Percentiles rank a stretch among this genome's conserved stretches.
phyloP scores from a whole-genome alignment of 352 stramenopile genomes.

The Sclerospora graminicola region DNA sequence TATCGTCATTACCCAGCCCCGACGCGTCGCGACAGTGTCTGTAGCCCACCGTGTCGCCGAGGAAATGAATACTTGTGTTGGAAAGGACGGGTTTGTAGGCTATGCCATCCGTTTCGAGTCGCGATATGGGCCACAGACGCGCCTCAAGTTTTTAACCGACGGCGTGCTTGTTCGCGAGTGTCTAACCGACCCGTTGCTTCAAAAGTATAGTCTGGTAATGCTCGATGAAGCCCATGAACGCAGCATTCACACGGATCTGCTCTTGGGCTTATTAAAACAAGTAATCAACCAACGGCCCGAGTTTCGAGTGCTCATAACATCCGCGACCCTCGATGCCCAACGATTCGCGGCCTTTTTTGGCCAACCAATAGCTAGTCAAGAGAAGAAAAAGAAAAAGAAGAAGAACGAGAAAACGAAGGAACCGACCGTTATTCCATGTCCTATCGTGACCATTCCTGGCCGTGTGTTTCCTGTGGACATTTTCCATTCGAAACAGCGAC shows the following conservation, averaged over 20 bases:
- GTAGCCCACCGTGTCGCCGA: slow-evolving; percentile 95
- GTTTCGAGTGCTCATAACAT: slow-evolving; percentile 92
- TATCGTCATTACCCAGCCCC: slow-evolving; percentile 86
- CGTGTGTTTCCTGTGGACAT: slow-evolving; percentile 89
- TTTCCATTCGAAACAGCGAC: slow-evolving; percentile 85
- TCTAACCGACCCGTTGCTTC: slow-evolving; percentile 61
- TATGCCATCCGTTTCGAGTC: slow-evolving; percentile 99
- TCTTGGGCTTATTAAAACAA: slow-evolving; percentile 91
- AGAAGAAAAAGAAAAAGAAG: neutral
- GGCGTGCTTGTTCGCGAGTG: slow-evolving; percentile 77
- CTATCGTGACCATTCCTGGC: slow-evolving; percentile 85
- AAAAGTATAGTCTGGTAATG: slow-evolving; percentile 86
- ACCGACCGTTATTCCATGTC: slow-evolving; percentile 29
- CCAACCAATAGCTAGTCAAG: too few relatives aligned
- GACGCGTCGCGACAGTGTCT: slow-evolving; percentile 95
- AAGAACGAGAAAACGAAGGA: slow-evolving; percentile 5
- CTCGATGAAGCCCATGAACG: slow-evolving; percentile 97
- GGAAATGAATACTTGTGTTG: slow-evolving; percentile 84
- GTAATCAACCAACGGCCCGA: slow-evolving; percentile 58
- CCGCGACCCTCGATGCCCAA: slow-evolving; percentile 84
- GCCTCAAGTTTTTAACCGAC: slow-evolving; percentile 82
- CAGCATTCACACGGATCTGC: slow-evolving; percentile 96
- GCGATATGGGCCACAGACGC: slow-evolving; percentile 38
- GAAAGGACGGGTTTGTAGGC: slow-evolving; percentile 54
- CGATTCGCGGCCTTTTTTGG: slow-evolving; percentile 86